Base-by-base conservation (phyloP, 257 asterid species). In the Primulina huaijiensis region DNA sequence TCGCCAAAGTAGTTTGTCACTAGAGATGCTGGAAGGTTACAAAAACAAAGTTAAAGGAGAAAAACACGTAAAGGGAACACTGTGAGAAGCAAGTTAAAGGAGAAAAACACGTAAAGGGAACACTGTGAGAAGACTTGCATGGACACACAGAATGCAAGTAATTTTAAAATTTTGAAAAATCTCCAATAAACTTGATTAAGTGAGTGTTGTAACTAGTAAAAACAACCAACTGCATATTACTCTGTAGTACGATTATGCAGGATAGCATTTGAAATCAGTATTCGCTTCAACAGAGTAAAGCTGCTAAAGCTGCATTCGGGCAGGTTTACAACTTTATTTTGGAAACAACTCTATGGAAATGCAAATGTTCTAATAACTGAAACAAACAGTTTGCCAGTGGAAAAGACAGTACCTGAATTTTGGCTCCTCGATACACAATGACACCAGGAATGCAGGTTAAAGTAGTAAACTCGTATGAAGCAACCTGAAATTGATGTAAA, bases 401-500 rank as follows among this genome's bases (percentile, higher is more conserved):
- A 50, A 30, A 63, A 63, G 31, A 70, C 43, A 62, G 21, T 81
- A 94, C 99, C 99, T 94, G 99, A 74, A 93, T 77, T 85, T 94
- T 94, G 75, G 99, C 99, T 69, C 97, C 99, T 59, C 97, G 88
- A 66, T 94, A 94, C 14, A 86, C 82, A 72, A 90, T 94, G 6
- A 94, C 99, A 76, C 99, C 99, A 77, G 99, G 99, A 82, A 94
- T 94, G 88, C 99, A 94, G 77, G 99, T 94, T 75, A 94, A 82
- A 72, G 99, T 94, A 21, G 99, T 94, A 76, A 94, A 94, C 66
- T 94, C 99, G 57, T 94, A 94, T 31, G 99, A 94, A 72, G 99
- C 97, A 78, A 94, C 99, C 99, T 94, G 90, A 71, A 81, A 64
- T 64, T 80, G 74, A 71, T 70, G 60, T 53, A 69, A 69, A 65